Percentiles rank a stretch among this genome's conserved stretches.
phyloP scores from a whole-genome alignment of 164 flowering plant genomes.

The Brasenia schreberi region DNA sequence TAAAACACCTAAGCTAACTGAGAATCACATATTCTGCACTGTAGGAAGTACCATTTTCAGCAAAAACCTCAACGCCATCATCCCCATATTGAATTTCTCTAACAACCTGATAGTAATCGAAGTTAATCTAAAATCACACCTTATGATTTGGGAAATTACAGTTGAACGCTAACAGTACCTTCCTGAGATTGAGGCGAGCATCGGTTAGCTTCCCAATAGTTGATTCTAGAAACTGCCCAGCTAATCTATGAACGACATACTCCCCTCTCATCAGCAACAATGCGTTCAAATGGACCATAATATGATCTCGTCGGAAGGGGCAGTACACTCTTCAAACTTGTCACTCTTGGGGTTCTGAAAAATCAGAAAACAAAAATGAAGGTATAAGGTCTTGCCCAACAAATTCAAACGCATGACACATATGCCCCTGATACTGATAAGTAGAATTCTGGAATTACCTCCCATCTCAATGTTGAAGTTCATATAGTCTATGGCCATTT shows the following conservation, averaged over 20 bases:
- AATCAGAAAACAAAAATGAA: not conserved
- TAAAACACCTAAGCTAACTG: not conserved
- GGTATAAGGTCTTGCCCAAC: not conserved
- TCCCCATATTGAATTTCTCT: constrained; percentile 1
- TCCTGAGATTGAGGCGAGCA: not conserved
- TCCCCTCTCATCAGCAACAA: constrained; percentile 3
- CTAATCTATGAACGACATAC: constrained; percentile 1
- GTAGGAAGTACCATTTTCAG: not conserved
- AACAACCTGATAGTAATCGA: not conserved
- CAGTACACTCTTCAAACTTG: not conserved
- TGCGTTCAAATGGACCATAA: not conserved
- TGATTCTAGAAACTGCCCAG: not conserved
- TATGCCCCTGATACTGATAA: not conserved
- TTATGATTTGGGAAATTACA: not conserved
- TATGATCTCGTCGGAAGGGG: not conserved
- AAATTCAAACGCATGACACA: not conserved
- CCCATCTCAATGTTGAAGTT: not conserved
- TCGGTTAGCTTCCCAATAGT: not conserved
- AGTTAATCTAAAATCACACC: not conserved
- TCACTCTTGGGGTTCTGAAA: not conserved
- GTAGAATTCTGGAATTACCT: not conserved
- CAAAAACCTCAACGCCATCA: not conserved
- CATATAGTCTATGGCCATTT: not conserved
- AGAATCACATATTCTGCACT: constrained; percentile 1
- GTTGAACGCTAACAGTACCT: not conserved